These are phyloP conservation scores for Arthrobotrys iridis DNA, from an alignment of 2,329 filamentous ascomycete species.

Conservation along the genomic window DNA sequence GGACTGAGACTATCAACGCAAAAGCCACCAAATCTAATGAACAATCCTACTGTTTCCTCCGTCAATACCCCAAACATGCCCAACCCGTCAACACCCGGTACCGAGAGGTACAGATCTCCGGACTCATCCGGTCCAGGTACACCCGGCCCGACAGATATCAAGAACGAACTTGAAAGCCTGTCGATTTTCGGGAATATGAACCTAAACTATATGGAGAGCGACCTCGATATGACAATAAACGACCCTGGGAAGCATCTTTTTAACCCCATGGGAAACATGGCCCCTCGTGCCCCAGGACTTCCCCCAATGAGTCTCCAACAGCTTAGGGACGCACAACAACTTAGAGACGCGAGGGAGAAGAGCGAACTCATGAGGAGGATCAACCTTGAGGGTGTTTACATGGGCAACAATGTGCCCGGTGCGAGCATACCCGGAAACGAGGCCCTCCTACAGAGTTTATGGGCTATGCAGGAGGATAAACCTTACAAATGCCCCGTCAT, in stretches of 20 bases:
- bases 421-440: conserved; percentile 48
- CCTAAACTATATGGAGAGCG: conserved; percentile 71
- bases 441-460: conserved; percentile 60
- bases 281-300: conserved; percentile 44
- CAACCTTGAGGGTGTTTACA: conserved; percentile 45
- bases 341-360: too few relatives aligned
- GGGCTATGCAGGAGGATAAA: conserved; percentile 86
- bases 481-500: conserved; percentile 98
- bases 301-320: conserved; percentile 73
- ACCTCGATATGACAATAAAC: conserved; percentile 63
- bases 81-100: conserved; percentile 66
- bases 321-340: conserved; percentile 64
- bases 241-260: conserved; percentile 60
- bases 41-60: conserved; percentile 72
- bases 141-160: conserved; percentile 70
- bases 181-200: conserved; percentile 66
- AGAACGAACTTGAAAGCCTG: conserved; percentile 76
- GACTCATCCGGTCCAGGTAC: conserved; percentile 76
- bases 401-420: conserved; percentile 59
- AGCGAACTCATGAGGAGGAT: conserved; percentile 60
- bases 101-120: conserved; percentile 63
- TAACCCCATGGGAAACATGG: conserved; percentile 49
- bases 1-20: conserved; percentile 67
- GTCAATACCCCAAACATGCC: conserved; percentile 92
- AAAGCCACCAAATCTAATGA: conserved; percentile 70